Conservation (phyloP, 352 stramenopile genomes). For the Globisporangium viniferum region DNA sequence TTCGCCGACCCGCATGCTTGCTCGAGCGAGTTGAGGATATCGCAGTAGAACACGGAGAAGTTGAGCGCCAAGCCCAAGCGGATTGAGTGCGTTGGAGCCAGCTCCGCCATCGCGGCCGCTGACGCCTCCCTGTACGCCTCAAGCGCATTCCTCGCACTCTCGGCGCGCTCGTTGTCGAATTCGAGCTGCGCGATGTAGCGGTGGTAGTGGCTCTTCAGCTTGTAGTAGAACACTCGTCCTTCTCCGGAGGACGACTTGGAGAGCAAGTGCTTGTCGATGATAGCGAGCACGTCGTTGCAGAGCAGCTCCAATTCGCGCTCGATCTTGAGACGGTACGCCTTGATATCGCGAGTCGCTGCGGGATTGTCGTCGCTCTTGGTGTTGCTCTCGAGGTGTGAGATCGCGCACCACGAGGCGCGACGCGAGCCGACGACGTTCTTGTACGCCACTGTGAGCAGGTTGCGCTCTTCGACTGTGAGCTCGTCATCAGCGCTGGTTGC, state of each 20-base stretch:
- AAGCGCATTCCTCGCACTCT: slow-evolving; percentile 83
- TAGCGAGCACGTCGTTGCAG: slow-evolving; percentile 97
- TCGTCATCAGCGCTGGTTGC: slow-evolving; percentile 94
- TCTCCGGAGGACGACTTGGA: slow-evolving; percentile 98
- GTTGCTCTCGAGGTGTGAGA: slow-evolving; percentile 96
- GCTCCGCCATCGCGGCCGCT: slow-evolving; percentile 38
- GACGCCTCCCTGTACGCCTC: slow-evolving; percentile 91
- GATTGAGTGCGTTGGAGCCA: slow-evolving; percentile 90
- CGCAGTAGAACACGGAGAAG: slow-evolving; percentile 99
- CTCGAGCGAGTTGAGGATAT: slow-evolving; percentile 98
- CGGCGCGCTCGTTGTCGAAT: slow-evolving; percentile 94
- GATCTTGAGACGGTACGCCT: slow-evolving; percentile 97
- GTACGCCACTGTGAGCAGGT: slow-evolving; percentile 93
- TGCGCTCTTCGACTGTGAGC: slow-evolving; percentile 98
- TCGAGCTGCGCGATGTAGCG: slow-evolving; percentile 99
- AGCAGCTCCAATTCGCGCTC: slow-evolving; percentile 95
- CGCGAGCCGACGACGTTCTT: slow-evolving; percentile 99
- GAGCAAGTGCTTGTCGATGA: slow-evolving; percentile 96
- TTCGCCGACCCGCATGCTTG: slow-evolving; percentile 92
- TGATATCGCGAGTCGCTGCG: slow-evolving; percentile 54
- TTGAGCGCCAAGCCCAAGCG: slow-evolving; percentile 98
- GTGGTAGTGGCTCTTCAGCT: slow-evolving; percentile 99
- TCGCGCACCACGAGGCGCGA: slow-evolving; percentile 98
- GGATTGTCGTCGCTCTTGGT: slow-evolving; percentile 55
- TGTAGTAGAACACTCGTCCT: slow-evolving; percentile 99